Percentiles rank a stretch among this genome's conserved stretches.
phyloP scores from a whole-genome alignment of 169 alveolate genomes.

The Plasmodium fragile region DNA sequence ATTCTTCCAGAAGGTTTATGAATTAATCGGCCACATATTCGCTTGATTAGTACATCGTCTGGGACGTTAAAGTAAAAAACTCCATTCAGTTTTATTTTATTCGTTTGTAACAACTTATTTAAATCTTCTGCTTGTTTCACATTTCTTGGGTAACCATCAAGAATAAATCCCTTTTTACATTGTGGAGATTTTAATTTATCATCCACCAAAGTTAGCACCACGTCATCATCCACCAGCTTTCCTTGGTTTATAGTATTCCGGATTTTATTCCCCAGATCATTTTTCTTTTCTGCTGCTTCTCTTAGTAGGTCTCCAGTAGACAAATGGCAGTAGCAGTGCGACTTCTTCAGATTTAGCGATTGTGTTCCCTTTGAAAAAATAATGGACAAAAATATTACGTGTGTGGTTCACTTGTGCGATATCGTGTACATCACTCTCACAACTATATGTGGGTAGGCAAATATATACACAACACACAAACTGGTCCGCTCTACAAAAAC shows the following conservation, averaged over 20 bases:
- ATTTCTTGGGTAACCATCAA: slow-evolving; percentile 97
- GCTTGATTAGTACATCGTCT: slow-evolving; percentile 91
- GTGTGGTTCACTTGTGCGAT: background rate
- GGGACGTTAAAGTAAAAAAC: slow-evolving; percentile 93
- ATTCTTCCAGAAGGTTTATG: slow-evolving; percentile 96
- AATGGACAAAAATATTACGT: background rate
- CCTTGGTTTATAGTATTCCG: slow-evolving; percentile 93
- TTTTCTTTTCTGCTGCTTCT: slow-evolving; percentile 84
- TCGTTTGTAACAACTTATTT: slow-evolving; percentile 59
- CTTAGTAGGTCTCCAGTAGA: slow-evolving; percentile 84
- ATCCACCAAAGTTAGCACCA: slow-evolving; percentile 90
- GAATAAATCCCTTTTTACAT: slow-evolving; percentile 93
- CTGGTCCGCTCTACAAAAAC: background rate
- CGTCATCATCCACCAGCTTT: slow-evolving; percentile 92
- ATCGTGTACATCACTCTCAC: background rate
- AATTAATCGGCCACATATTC: slow-evolving; percentile 94
- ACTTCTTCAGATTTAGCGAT: slow-evolving; percentile 76
- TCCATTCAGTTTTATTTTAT: slow-evolving; percentile 80
- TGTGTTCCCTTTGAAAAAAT: slow-evolving; percentile 83
- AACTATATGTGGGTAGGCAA: background rate
- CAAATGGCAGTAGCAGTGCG: slow-evolving; percentile 87
- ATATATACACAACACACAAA: background rate
- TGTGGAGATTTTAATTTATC: slow-evolving; percentile 90
- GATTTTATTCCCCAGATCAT: slow-evolving; percentile 88
- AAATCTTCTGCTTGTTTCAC: slow-evolving; percentile 92